A percentile compares a stretch with the other conserved stretches of the same genome.
phyloP scores from a whole-genome alignment of 306 rosid genomes.

The Pachyrhizus erosus region DNA sequence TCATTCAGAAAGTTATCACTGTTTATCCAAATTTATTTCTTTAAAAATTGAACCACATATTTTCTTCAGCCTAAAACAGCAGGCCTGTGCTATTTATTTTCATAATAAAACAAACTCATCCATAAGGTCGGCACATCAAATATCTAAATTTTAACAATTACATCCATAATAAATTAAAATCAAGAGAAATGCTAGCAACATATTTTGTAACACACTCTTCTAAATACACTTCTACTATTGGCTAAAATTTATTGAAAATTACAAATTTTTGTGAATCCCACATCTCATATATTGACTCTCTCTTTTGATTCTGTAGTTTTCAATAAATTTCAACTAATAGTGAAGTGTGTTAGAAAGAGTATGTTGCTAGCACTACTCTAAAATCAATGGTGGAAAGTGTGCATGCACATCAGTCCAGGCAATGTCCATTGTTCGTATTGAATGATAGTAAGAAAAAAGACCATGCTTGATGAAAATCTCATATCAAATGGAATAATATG shows the following conservation, averaged over 20 bases:
- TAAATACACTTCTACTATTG: no score
- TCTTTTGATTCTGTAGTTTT: no score
- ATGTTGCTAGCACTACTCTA: no score
- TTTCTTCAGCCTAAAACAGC: slow-evolving; percentile 24
- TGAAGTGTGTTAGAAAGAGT: no score
- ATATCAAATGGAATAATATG: slow-evolving; percentile 14
- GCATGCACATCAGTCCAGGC: slow-evolving; percentile 1
- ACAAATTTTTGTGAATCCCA: no score
- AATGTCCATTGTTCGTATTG: slow-evolving; percentile 7
- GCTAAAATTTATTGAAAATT: no score
- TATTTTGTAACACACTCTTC: no score
- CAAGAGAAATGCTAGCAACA: no score
- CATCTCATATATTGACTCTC: no score
- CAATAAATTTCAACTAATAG: no score
- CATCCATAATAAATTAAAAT: slow-evolving; percentile 26
- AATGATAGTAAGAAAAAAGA: slow-evolving; percentile 1
- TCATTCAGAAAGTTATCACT: slow-evolving; percentile 34
- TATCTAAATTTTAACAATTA: slow-evolving; percentile 10
- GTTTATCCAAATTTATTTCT: slow-evolving; percentile 27
- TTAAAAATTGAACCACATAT: neutral
- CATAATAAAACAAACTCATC: slow-evolving; percentile 2
- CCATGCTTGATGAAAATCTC: slow-evolving; percentile 22
- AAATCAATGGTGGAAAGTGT: neutral
- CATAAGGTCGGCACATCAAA: slow-evolving; percentile 7
- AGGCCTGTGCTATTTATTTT: neutral